phyloP scores from a whole-genome alignment of 345 rosid genomes.

The Psidium guajava region DNA sequence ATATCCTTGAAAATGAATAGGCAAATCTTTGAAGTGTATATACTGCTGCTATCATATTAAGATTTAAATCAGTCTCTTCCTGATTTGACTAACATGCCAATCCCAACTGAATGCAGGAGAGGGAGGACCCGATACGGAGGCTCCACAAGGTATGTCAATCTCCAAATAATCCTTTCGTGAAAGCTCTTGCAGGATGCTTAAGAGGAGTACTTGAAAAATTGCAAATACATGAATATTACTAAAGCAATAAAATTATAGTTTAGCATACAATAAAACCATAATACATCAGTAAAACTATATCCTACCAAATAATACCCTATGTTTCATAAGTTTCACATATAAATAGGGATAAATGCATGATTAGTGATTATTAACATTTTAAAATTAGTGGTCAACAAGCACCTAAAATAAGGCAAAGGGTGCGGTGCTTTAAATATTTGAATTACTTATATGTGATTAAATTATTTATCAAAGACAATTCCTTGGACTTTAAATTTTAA shows the following conservation, averaged over 20 bases:
- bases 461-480: neutral
- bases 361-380: neutral
- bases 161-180: too few species aligned
- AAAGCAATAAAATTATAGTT: neutral
- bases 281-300: neutral
- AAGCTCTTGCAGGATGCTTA: too few species aligned
- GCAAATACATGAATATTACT: neutral
- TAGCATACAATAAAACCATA: neutral
- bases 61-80: too few species aligned
- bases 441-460: neutral
- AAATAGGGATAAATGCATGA: neutral
- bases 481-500: neutral
- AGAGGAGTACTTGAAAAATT: neutral
- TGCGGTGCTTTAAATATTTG: too few species aligned
- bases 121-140: too few species aligned
- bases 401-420: neutral
- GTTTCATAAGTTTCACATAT: neutral
- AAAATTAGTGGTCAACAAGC: neutral
- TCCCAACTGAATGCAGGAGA: too few species aligned
- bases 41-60: too few species aligned
- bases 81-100: too few species aligned
- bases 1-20: too few species aligned
- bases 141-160: too few species aligned
- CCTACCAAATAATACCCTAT: neutral
- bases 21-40: too few species aligned